Evolutionary conservation across 768 basidiomycete species (phyloP).

Genomic region (Pulveroboletus sp.): DNA sequence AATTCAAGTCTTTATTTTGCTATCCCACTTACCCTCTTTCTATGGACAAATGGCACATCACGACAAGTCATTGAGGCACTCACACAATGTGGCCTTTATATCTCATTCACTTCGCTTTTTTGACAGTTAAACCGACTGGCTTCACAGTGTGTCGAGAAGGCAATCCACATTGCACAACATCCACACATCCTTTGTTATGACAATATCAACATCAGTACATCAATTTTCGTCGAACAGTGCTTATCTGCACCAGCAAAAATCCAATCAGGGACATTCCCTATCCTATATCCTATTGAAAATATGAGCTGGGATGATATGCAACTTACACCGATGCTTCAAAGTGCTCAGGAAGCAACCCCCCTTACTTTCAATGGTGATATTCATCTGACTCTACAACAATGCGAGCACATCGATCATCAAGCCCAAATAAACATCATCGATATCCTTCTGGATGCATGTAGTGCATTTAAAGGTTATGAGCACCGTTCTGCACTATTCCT

Average conservation of each 20-base stretch:
- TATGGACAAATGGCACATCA: neutral
- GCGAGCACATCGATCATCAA: neutral
- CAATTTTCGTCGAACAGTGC: conserved; percentile 32
- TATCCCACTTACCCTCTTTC: neutral
- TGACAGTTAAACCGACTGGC: neutral
- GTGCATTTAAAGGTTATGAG: neutral
- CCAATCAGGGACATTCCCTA: conserved; percentile 33
- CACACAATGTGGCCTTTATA: neutral
- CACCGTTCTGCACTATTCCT: neutral
- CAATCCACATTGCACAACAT: neutral
- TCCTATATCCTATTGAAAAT: conserved; percentile 30
- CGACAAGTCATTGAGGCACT: neutral
- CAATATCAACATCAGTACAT: conserved; percentile 31
- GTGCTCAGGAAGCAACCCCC: neutral
- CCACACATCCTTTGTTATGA: conserved; percentile 12
- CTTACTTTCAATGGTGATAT: conserved; percentile 1
- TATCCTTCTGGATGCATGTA: neutral
- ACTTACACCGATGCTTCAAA: neutral
- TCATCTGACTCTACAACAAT: neutral
- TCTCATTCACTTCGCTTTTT: neutral
- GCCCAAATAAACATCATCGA: neutral
- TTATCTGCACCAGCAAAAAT: conserved; percentile 29
- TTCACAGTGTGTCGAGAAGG: neutral
- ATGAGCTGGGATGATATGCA: neutral
- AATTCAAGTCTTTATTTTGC: neutral